These are phyloP conservation scores for Magnusiomyces tetraspermus DNA, from an alignment of 1,139 yeast species.

Conservation along the genomic window DNA sequence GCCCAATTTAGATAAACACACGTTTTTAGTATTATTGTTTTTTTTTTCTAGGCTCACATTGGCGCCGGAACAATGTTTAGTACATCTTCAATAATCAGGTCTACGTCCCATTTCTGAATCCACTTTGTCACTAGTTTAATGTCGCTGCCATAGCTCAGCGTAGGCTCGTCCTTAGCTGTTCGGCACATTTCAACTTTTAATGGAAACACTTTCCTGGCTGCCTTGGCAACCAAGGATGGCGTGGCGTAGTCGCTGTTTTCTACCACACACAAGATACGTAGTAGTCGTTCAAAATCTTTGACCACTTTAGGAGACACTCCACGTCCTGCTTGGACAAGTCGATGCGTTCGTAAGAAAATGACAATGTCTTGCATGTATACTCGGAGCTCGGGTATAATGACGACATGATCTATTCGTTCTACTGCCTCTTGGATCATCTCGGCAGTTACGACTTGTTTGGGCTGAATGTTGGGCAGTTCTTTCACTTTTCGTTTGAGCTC, in stretches of 20 bases:
- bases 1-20: neutral
- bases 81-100: constrained; percentile 42
- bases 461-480: constrained; percentile 8
- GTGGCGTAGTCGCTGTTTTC: constrained; percentile 38
- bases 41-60: constrained; percentile 19
- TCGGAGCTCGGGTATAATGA: constrained; percentile 38
- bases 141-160: constrained; percentile 47
- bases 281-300: constrained; percentile 36
- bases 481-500: constrained; percentile 1
- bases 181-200: constrained; percentile 34
- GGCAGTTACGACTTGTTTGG: constrained; percentile 1
- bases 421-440: constrained; percentile 4
- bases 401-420: constrained; percentile 21
- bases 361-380: constrained; percentile 49
- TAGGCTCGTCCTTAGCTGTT: constrained; percentile 40
- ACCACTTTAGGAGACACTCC: constrained; percentile 43
- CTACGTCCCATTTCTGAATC: constrained; percentile 38
- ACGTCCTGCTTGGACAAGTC: constrained; percentile 36
- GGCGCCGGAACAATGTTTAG: constrained; percentile 42
- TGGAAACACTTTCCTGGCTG: constrained; percentile 42
- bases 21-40: no score
- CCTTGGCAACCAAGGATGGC: constrained; percentile 42
- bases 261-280: constrained; percentile 36
- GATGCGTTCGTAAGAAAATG: constrained; percentile 41
- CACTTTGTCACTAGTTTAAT: constrained; percentile 34